Base-by-base conservation (phyloP, 495 filamentous ascomycete genomes). In the Aspergillus panamensis region DNA sequence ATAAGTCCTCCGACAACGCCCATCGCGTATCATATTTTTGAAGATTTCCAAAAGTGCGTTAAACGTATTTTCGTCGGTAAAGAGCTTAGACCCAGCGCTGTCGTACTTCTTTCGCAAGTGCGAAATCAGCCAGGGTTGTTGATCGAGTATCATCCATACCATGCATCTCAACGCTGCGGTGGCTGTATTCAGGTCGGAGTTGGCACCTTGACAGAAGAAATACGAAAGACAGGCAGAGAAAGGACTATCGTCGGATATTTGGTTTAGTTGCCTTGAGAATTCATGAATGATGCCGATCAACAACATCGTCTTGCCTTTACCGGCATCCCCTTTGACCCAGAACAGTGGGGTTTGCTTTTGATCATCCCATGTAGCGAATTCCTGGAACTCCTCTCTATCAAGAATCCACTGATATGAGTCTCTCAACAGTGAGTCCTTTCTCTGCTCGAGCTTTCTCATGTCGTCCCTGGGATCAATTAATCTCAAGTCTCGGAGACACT, bases 21-120 rank as follows among this genome's bases (percentile, higher is more conserved):
- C 39, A 51, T 77, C 70, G 39, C 61, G 17, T 19, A 79, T 25
- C 16, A 79, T 77, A 44, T 65, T 61, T 4, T 12, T 49, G 37
- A 79, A 68, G 39, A 71, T 69, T n/a, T 53, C 49, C 0, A 17
- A 66, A 7, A 79, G 49, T 3, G 66, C 58, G 43, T 65, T 30
- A 59, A 66, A 74, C 6, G 32, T 6, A 35, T 35, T 35, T 6
- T 6, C 32, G 12, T 35, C 32, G 6, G 6, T 12, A 12, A 35
- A 35, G 32, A 35, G 32, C 6, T 6, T 6, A 12, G 6, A 6
- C 12, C 32, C 32, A 6, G 32, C 32, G 6, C 6, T 12, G 12
- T 35, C 32, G 12, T 35, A 35, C 32, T 35, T 35, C 6, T 35
- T 12, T 6, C 32, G 32, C 6, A 35, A 12, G 12, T 35, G 12